Evolutionary conservation across 2,329 filamentous ascomycete genomes (phyloP).

Genomic region (Diatrype stigma): DNA sequence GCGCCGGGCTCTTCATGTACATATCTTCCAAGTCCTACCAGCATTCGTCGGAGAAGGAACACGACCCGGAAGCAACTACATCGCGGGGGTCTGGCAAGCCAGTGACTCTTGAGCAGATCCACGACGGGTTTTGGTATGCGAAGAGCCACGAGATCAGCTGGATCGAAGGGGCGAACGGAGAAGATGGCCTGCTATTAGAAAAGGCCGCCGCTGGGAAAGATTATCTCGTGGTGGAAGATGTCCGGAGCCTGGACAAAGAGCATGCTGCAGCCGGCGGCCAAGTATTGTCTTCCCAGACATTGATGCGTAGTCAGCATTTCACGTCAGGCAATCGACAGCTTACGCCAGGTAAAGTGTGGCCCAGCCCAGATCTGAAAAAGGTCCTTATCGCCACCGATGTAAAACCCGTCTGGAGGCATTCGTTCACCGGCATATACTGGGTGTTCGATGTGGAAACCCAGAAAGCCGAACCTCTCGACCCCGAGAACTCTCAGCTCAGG

Average conservation of each 20-base stretch:
- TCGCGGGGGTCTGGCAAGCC: constrained; percentile 63
- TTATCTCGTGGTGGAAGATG: constrained; percentile 83
- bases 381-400: constrained; percentile 75
- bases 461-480: constrained; percentile 71
- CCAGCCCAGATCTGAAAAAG: constrained; percentile 79
- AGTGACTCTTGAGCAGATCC: constrained; percentile 68
- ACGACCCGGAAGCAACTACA: constrained; percentile 63
- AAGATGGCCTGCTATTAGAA: constrained; percentile 84
- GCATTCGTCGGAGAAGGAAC: constrained; percentile 56
- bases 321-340: constrained; percentile 52
- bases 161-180: constrained; percentile 69
- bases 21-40: constrained; percentile 62
- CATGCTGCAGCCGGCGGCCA: constrained; percentile 33
- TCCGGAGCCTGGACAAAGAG: constrained; percentile 53
- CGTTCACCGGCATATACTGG: constrained; percentile 82
- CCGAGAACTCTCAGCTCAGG: constrained; percentile 56
- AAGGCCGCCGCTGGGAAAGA: constrained; percentile 59
- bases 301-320: constrained; percentile 71
- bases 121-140: constrained; percentile 62
- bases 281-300: constrained; percentile 52
- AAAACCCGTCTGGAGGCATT: constrained; percentile 83
- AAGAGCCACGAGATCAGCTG: constrained; percentile 65
- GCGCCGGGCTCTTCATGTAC: constrained; percentile 63
- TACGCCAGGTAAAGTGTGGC: constrained; percentile 59
- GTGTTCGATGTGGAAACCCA: constrained; percentile 86